Conservation (phyloP, 495 filamentous ascomycete species). For the Hypoxylon rickii region DNA sequence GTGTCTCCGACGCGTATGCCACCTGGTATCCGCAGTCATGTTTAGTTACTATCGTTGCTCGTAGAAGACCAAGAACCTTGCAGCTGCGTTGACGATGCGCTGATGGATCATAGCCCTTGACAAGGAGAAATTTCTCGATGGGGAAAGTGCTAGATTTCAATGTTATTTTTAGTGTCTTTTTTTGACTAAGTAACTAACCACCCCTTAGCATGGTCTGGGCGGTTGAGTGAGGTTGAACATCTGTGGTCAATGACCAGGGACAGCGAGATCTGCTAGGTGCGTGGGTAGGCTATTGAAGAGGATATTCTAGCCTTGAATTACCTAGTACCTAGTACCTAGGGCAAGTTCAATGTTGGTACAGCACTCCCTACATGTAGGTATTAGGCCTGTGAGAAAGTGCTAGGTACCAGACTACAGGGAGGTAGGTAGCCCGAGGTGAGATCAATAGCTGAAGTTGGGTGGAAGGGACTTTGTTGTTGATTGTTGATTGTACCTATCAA, state of each 20-base stretch:
- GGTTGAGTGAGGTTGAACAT: constrained; percentile 19
- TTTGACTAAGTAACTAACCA: no score
- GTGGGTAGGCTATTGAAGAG: no score
- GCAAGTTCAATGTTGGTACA: no score
- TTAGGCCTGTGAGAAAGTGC: no score
- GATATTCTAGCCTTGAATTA: no score
- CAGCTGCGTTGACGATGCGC: constrained; percentile 8
- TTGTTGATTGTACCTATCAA: not conserved
- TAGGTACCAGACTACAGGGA: no score
- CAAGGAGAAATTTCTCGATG: constrained; percentile 4
- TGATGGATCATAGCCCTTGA: constrained; percentile 9
- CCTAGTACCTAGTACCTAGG: no score
- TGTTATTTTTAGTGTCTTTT: constrained; percentile 35
- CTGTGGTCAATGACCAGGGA: constrained; percentile 3
- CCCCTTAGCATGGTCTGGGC: constrained; percentile 13
- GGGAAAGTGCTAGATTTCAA: constrained; percentile 17
- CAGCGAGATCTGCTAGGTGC: constrained; percentile 17
- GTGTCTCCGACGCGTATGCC: constrained; percentile 47
- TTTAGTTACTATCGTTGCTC: constrained; percentile 19
- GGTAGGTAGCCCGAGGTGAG: no score
- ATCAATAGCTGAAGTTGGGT: no score
- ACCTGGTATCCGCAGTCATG: constrained; percentile 38
- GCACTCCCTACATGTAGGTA: no score
- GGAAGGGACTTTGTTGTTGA: not conserved
- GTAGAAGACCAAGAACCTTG: constrained; percentile 10